These are phyloP conservation scores for Candida glucosophila DNA, from an alignment of 1,139 yeast species.

Conservation along the genomic window DNA sequence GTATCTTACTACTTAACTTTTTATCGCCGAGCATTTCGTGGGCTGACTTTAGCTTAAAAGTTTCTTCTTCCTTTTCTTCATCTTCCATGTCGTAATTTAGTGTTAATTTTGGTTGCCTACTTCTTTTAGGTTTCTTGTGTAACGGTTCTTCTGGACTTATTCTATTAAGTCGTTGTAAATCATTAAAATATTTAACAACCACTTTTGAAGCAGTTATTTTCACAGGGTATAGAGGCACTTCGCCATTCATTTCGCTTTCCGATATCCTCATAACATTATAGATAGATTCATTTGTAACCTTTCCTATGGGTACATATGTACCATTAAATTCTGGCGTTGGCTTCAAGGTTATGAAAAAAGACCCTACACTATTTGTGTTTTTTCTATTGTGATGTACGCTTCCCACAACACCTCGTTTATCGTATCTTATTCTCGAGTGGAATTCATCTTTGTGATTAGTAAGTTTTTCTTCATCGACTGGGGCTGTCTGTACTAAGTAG, in stretches of 20 bases:
- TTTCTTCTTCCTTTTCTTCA: slow-evolving; percentile 20
- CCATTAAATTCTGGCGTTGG: slow-evolving; percentile 38
- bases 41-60: slow-evolving; percentile 41
- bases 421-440: slow-evolving; percentile 47
- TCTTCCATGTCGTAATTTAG: no score
- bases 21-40: slow-evolving; percentile 34
- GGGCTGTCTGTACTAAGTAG: slow-evolving; percentile 22
- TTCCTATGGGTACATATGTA: slow-evolving; percentile 52
- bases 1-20: no score
- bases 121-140: slow-evolving; percentile 8
- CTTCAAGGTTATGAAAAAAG: slow-evolving; percentile 47
- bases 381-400: slow-evolving; percentile 25
- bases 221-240: slow-evolving; percentile 46
- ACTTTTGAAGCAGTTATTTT: slow-evolving; percentile 33
- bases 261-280: slow-evolving; percentile 45
- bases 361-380: slow-evolving; percentile 30
- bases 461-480: slow-evolving; percentile 2
- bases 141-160: slow-evolving; percentile 5
- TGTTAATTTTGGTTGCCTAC: slow-evolving; percentile 10
- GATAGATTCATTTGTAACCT: slow-evolving; percentile 51
- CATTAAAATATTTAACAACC: slow-evolving; percentile 42
- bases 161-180: slow-evolving; percentile 15
- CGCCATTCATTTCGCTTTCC: slow-evolving; percentile 38
- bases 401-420: slow-evolving; percentile 50
- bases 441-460: slow-evolving; percentile 34